Percentiles rank a stretch among this genome's conserved stretches.
These are phyloP conservation scores for Wallacemonas sp. DNA, from an alignment of 208 protist species.

Conservation along the genomic window DNA sequence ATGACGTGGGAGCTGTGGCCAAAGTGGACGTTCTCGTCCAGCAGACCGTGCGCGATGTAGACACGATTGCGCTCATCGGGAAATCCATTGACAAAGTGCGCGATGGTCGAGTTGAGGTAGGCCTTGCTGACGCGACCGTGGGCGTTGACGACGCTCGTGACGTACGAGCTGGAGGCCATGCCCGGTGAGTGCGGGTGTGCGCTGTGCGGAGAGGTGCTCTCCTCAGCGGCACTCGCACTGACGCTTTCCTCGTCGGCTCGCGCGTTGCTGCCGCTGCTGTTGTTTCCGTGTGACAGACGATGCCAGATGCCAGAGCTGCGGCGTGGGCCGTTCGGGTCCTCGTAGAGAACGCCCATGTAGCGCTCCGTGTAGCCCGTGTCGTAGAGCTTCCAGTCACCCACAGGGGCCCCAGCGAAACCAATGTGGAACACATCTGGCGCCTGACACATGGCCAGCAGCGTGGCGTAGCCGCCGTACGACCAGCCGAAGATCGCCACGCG, in stretches of 20 bases:
- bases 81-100: slow-evolving; percentile 61
- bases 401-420: slow-evolving; percentile 82
- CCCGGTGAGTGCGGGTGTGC: not conserved
- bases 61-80: slow-evolving; percentile 88
- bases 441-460: slow-evolving; percentile 85
- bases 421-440: slow-evolving; percentile 79
- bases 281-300: not conserved
- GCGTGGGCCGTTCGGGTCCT: slow-evolving; percentile 10
- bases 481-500: slow-evolving; percentile 88
- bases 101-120: slow-evolving; percentile 68
- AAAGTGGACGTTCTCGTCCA: slow-evolving; percentile 96
- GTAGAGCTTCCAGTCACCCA: slow-evolving; percentile 89
- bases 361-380: slow-evolving; percentile 91
- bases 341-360: slow-evolving; percentile 82
- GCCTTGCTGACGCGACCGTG: slow-evolving; percentile 33
- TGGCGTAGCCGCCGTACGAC: slow-evolving; percentile 90
- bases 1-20: slow-evolving; percentile 74
- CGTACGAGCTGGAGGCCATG: not conserved
- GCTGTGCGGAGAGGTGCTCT: not conserved
- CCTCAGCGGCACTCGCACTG: not conserved
- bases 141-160: slow-evolving; percentile 1
- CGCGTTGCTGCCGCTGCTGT: slow-evolving; percentile 1
- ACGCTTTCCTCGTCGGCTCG: not conserved
- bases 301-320: slow-evolving; percentile 10
- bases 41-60: slow-evolving; percentile 90